phyloP scores from a whole-genome alignment of 257 asterid genomes.

The Verbena officinalis region DNA sequence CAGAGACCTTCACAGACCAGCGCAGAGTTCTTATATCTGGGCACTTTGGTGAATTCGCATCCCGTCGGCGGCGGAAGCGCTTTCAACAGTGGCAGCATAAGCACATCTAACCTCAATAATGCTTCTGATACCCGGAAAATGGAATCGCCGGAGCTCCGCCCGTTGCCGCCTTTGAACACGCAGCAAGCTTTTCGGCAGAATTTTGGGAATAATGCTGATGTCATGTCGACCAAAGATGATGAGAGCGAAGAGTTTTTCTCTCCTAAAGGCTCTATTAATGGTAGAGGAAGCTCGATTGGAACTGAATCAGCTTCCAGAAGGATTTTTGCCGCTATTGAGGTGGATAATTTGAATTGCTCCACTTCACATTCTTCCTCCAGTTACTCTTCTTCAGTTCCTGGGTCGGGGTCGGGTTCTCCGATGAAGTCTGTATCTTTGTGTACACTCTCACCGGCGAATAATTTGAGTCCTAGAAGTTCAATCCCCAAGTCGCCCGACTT shows the following conservation, averaged over 20 bases:
- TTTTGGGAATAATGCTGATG: conserved; percentile 40
- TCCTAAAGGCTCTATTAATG: conserved; percentile 71
- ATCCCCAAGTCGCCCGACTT: conserved; percentile 73
- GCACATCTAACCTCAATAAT: conserved; percentile 13
- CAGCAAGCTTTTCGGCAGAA: conserved; percentile 35
- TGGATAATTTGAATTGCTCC: conserved; percentile 46
- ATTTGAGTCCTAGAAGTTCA: conserved; percentile 51
- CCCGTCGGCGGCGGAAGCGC: conserved; percentile 36
- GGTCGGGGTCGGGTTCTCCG: conserved; percentile 74
- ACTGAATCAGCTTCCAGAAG: conserved; percentile 75
- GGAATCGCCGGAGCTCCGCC: conserved; percentile 94
- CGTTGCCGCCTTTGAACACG: conserved; percentile 68
- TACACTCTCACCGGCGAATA: conserved; percentile 57
- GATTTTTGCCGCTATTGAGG: conserved; percentile 52
- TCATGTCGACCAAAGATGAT: conserved; percentile 48
- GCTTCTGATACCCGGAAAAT: conserved; percentile 46
- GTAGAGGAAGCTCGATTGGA: conserved; percentile 59
- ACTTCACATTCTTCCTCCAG: conserved; percentile 58
- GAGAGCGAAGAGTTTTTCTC: conserved; percentile 76
- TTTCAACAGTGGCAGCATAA: conserved; percentile 25
- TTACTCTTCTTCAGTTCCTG: conserved; percentile 65
- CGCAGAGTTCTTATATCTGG: conserved; percentile 86
- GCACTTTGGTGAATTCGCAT: conserved; percentile 83
- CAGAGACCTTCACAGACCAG: conserved; percentile 86
- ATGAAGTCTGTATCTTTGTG: conserved; percentile 61